A percentile compares a stretch with the other conserved stretches of the same genome.
phyloP scores from a whole-genome alignment of 2,329 filamentous ascomycete genomes.

The Neopestalotiopsis sp. region DNA sequence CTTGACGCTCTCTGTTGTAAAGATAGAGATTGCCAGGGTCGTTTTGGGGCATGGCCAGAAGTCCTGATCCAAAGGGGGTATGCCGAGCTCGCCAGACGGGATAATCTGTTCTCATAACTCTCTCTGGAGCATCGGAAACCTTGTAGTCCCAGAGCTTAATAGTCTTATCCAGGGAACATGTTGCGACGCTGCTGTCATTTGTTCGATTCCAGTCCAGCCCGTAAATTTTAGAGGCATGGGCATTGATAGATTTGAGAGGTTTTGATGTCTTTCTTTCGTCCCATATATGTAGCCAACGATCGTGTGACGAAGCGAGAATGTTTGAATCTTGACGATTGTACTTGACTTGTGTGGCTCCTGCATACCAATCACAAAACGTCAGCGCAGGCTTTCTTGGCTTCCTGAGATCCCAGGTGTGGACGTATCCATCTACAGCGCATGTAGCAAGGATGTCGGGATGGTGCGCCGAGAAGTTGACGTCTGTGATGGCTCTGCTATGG shows the following conservation, averaged over 20 bases:
- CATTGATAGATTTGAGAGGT: slow-evolving; percentile 83
- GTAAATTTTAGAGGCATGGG: slow-evolving; percentile 92
- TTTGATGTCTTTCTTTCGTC: slow-evolving; percentile 80
- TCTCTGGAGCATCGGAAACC: slow-evolving; percentile 70
- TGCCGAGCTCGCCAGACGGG: slow-evolving; percentile 92
- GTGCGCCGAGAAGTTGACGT: slow-evolving; percentile 95
- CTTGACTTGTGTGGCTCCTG: slow-evolving; percentile 93
- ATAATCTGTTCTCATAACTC: slow-evolving; percentile 81
- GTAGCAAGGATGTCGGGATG: slow-evolving; percentile 89
- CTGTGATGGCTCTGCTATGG: slow-evolving; percentile 87
- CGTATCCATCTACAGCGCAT: slow-evolving; percentile 90
- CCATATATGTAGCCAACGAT: slow-evolving; percentile 88
- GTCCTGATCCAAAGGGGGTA: slow-evolving; percentile 85
- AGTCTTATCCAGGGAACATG: slow-evolving; percentile 88
- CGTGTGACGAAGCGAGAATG: slow-evolving; percentile 88
- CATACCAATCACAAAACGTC: slow-evolving; percentile 91
- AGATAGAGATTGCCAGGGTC: slow-evolving; percentile 85
- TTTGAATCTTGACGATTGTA: slow-evolving; percentile 89
- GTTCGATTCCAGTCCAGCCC: slow-evolving; percentile 93
- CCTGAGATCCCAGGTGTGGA: slow-evolving; percentile 90
- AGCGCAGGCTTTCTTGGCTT: slow-evolving; percentile 74
- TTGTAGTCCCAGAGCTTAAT: slow-evolving; percentile 92
- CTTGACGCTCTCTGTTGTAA: slow-evolving; percentile 69
- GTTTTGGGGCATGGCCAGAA: slow-evolving; percentile 91
- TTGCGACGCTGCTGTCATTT: slow-evolving; percentile 73